Base-by-base conservation (phyloP, 1,284 basidiomycete genomes). In the Somion occarium region DNA sequence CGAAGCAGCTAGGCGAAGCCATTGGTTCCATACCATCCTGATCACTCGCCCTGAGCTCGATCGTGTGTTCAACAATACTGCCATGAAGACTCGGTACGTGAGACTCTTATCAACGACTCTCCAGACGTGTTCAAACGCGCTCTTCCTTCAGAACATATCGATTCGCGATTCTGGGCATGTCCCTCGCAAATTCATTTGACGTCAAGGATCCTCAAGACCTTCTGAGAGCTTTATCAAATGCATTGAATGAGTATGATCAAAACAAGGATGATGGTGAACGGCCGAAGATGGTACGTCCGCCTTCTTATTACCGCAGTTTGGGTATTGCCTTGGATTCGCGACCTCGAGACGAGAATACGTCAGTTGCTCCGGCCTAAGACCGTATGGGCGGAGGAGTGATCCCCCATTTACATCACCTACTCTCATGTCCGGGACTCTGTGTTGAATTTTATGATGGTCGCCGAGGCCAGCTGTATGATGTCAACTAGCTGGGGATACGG, bases 11-110 rank as follows among this genome's bases (percentile, higher is more conserved):
- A 90, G 87, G 46, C 81, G 82, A 52, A 85, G 82, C 59, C 86
- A 92, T 65, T 93, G 91, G 91, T 91, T 93, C 62, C 88, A 92
- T 63, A 93, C 91, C 3, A 85, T 93, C 56, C 75, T 88, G 61
- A 79, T 93, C 57, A 82, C 85, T 42, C 78, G 80, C 47, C 62
- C 71, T 15, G 91, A 92, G 49, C 76, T 93, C 9, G 85, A 90
- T 53, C 78, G 74, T 41, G 79, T 78, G 44, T 92, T 92, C 64
- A 82, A 77, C 59, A 90, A 90, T 59, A 66, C 61, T 20, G 80
- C 77, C 20, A 91, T 91, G 84, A 83, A 80, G 72, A 86, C 83
- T 67, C 78, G 88, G 89, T 91, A 57, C 50, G 80, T 66, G 23
- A 39, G 15, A 7, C 7, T 3, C 3, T 46, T 46, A 18, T 5